Percentiles rank a stretch among this genome's conserved stretches.
phyloP scores from a whole-genome alignment of 129 eudicot genomes.

The Dittrichia graveolens region DNA sequence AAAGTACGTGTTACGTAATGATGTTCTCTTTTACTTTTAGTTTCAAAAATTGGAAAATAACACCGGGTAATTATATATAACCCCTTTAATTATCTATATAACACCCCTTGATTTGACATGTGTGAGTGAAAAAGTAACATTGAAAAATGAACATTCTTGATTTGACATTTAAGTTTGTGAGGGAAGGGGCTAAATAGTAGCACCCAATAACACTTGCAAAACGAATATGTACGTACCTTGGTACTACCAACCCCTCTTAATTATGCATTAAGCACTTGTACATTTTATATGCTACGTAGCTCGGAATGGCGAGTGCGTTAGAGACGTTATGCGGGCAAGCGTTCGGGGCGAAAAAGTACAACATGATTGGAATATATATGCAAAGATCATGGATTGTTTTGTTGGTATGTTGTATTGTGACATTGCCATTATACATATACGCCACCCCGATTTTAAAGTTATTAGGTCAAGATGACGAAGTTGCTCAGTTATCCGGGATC shows the following conservation, averaged over 20 bases:
- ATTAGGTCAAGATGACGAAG: slow-evolving; percentile 55
- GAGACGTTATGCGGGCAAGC: slow-evolving; percentile 92
- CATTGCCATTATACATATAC: slow-evolving; percentile 53
- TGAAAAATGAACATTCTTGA: too few relatives aligned
- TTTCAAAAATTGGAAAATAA: too few relatives aligned
- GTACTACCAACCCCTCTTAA: background rate
- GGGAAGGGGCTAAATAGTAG: too few relatives aligned
- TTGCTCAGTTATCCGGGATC: slow-evolving; percentile 59
- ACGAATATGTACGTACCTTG: background rate
- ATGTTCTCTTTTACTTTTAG: too few relatives aligned
- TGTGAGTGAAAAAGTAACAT: too few relatives aligned
- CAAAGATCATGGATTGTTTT: slow-evolving; percentile 78
- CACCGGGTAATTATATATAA: too few relatives aligned
- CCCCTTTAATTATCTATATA: too few relatives aligned
- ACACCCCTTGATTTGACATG: too few relatives aligned
- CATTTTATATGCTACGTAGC: slow-evolving; percentile 34
- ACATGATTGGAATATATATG: slow-evolving; percentile 75
- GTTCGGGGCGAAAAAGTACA: slow-evolving; percentile 62
- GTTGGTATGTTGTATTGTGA: slow-evolving; percentile 46
- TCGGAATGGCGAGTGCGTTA: slow-evolving; percentile 90
- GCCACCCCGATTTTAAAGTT: slow-evolving; percentile 58
- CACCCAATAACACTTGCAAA: background rate
- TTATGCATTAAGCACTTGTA: background rate
- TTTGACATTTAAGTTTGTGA: too few relatives aligned
- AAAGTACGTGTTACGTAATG: too few relatives aligned